Evolutionary conservation across 768 basidiomycete species (phyloP), one percentile per base, ranked within the genome.

Genomic region (Tulasnella sp.): DNA sequence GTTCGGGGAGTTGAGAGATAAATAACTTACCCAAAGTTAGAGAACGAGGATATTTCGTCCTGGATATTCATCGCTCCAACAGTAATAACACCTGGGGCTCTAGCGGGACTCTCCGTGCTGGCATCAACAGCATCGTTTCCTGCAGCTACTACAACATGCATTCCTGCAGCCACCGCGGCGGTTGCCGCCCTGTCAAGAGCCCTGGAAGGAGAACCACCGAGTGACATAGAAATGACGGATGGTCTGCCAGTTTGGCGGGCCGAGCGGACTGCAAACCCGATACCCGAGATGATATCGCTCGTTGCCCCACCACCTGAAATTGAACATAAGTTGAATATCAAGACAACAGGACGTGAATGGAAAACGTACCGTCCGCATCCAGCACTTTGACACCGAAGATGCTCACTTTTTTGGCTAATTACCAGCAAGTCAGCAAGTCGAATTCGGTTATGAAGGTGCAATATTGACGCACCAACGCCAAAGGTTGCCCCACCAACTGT

Each of bases 11-110:
- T 6, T n/a, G n/a, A n/a, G 4, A 3, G 12, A 6, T 43, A 29
- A 48, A 19, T 5, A 23, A 53, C 49, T 25, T 32, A 59, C 58
- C 60, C 61, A 49, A 56, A 60, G 49, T 62, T 62, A 35, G 59
- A 60, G 54, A 62, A 62, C 2, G 46, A 32, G 2, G 61, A 46
- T 6, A 60, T 54, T 12, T 29, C 27, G 34, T 62, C 55, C 19
- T 29, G 31, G 55, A 60, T 60, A 40, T 59, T 53, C n/a, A 49
- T 52, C 8, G 59, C 59, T 14, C 61, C 61, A 46, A 62, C 59
- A 11, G 59, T 57, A 25, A 60, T 62, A 7, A 34, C 61, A 12
- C 45, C 41, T 25, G 59, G 23, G 3, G 52, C 55, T 17, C 49
- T 25, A 3, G 62, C 62, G 27, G 62, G 62, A 25, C 40, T 46